Base-by-base conservation (phyloP, 352 stramenopile species). In the Globisporangium megalacanthum region DNA sequence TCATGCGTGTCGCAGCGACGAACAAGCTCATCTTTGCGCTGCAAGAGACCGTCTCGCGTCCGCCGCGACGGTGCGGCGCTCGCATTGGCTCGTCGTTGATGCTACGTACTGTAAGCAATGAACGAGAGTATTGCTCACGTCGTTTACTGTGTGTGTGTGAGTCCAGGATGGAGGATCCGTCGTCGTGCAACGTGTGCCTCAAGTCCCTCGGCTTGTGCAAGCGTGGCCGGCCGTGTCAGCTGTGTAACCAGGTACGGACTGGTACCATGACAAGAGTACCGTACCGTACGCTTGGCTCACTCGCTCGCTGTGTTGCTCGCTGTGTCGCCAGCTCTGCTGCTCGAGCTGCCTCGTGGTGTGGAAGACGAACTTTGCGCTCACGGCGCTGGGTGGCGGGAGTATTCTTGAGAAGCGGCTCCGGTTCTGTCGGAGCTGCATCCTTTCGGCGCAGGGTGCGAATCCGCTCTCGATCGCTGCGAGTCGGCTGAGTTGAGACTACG, bases 1-100 rank as follows among this genome's bases (percentile, higher is more conserved):
- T 62, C 48, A 57, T 66, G 60, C 54, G 56, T 15, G 56, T 61
- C 36, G 60, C 60, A 4, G 60, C 62, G 49, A 66, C 49, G 7
- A 66, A 66, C 54, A 66, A 66, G 31, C 60, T 66, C 41, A 66
- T 58, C 39, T 62, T 58, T 20, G 55, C 56, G 35, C 42, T 66
- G 14, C 60, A 66, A 25, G 48, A 66, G 47, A 31, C 50, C 35
- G 17, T 44, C 7, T 11, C 39, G 4, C 36, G 50, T 4, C 20
- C 42, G 3, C 20, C 52, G 4, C 52, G 29, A 6, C 41, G 52
- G 52, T 51, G 14, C 5, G 9, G 52, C 19, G 20, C 10, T 29
- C 8, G n/a, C 17, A 25, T 7, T 48, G n/a, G 31, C 9, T 45
- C 11, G 29, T 17, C n/a, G n/a, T n/a, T n/a, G n/a, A n/a, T n/a